Base-by-base conservation (phyloP, 2,329 filamentous ascomycete species). In the Orbilia javanica region DNA sequence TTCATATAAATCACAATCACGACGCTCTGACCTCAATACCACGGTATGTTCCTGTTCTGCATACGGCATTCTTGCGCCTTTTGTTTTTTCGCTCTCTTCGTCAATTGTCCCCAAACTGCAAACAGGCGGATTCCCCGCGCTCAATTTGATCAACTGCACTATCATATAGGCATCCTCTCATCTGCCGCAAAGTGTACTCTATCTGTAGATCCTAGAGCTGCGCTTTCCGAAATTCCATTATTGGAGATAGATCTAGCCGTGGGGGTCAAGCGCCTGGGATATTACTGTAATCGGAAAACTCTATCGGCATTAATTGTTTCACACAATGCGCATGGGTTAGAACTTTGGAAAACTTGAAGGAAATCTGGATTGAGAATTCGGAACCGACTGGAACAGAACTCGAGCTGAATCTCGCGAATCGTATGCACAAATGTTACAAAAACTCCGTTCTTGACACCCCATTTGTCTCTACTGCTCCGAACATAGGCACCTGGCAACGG, bases 351-450 rank as follows among this genome's bases (percentile, higher is more conserved):
- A 60, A 29, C 15, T 39, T 42, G 31, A 25, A 42, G 20, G 27
- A 57, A 44, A 60, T 15, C 34, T 60, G 55, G n/a, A 60, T 60
- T 11, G 20, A 42, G 34, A 18, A 60, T 42, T 39, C 20, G 34
- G 55, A 60, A 27, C 34, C 55, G 31, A 42, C 55, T 60, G 34
- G 34, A 1, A 42, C 11, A 60, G 20, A 60, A 42, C 10, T 20
- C 20, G 11, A 60, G 55, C 34, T 60, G 34, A 42, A 60, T 60
- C 55, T 60, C 55, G 55, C 55, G 55, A 39, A 60, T 60, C 25
- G 55, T 60, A 42, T 42, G 10, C 31, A 42, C 18, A 60, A 42
- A 60, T 15, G 3, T 42, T 42, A n/a, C 34, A 42, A 18, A 42
- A 60, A 57, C 20, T 39, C 34, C 25, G 18, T 27, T 22, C 13